These are phyloP conservation scores for Conticribra guillardii DNA, from an alignment of 108 stramenopile species.

Conservation along the genomic window DNA sequence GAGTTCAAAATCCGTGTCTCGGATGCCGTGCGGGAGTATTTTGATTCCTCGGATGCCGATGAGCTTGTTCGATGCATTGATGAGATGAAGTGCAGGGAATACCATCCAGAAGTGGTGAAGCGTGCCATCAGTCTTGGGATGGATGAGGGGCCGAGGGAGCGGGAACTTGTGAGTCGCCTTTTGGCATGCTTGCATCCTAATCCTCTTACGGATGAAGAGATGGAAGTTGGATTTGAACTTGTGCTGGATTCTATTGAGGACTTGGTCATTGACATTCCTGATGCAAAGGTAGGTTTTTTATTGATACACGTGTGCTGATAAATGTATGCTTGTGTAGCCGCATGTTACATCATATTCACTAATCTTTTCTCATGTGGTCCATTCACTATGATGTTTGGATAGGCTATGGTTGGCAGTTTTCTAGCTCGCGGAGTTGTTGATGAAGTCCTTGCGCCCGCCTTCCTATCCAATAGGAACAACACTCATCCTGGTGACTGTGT, in stretches of 20 bases:
- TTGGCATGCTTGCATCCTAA: constrained; percentile 86
- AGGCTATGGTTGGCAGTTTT: constrained; percentile 87
- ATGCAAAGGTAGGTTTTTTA: constrained; percentile 68
- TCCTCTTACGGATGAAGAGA: constrained; percentile 72
- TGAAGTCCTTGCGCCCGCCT: constrained; percentile 95
- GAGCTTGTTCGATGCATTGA: constrained; percentile 79
- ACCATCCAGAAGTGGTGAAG: constrained; percentile 83
- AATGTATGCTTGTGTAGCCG: not conserved
- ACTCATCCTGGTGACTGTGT: constrained; percentile 78
- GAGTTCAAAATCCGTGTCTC: constrained; percentile 88
- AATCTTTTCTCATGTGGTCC: not conserved
- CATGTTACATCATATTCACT: not conserved
- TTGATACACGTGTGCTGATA: no score
- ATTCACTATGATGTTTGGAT: no score
- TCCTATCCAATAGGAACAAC: constrained; percentile 90
- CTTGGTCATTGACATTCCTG: constrained; percentile 88
- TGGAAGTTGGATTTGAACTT: constrained; percentile 88
- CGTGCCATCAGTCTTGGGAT: constrained; percentile 77
- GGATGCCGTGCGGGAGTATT: constrained; percentile 71
- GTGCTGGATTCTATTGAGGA: constrained; percentile 88
- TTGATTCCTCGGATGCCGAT: constrained; percentile 79
- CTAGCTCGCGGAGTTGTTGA: constrained; percentile 95
- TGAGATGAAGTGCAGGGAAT: constrained; percentile 78
- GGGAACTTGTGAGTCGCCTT: constrained; percentile 84
- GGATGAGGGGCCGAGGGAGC: constrained; percentile 83